Conservation (phyloP, 371 early-diverging fungal genomes). For the Aphelidium insulamus region DNA sequence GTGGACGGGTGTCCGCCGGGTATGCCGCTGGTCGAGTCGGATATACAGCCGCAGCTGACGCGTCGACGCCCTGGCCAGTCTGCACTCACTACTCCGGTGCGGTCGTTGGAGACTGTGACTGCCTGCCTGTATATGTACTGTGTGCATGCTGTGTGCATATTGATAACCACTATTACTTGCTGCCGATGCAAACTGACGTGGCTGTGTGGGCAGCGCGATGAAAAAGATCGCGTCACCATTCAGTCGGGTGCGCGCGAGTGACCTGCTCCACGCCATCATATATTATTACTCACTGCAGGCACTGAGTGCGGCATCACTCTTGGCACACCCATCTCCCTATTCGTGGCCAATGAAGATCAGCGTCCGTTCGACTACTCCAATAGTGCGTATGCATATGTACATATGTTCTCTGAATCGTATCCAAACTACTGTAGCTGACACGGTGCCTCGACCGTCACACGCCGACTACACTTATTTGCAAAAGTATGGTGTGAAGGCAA, state of each 20-base stretch:
- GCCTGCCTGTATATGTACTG: no score
- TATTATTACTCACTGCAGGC: no score
- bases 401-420: no score
- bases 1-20: conserved; percentile 92
- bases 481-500: conserved; percentile 89
- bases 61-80: conserved; percentile 88
- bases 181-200: no score
- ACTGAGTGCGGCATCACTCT: conserved; percentile 79
- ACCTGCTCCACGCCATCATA: no score
- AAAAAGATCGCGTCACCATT: conserved; percentile 74
- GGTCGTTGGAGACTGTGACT: conserved; percentile 4
- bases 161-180: no score
- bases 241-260: no score
- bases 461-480: conserved; percentile 90
- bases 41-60: conserved; percentile 77
- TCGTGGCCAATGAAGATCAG: conserved; percentile 84
- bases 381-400: no score
- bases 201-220: conserved; percentile 77
- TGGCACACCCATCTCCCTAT: conserved; percentile 83
- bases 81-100: conserved; percentile 79
- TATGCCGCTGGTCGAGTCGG: conserved; percentile 57
- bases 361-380: conserved; percentile 88
- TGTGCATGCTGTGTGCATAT: no score
- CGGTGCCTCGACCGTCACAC: conserved; percentile 89
- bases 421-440: no score